Evolutionary conservation across 176 grass and related monocot genomes (phyloP), one percentile per base, ranked within the genome.

Genomic region (Eragrostis curvula): DNA sequence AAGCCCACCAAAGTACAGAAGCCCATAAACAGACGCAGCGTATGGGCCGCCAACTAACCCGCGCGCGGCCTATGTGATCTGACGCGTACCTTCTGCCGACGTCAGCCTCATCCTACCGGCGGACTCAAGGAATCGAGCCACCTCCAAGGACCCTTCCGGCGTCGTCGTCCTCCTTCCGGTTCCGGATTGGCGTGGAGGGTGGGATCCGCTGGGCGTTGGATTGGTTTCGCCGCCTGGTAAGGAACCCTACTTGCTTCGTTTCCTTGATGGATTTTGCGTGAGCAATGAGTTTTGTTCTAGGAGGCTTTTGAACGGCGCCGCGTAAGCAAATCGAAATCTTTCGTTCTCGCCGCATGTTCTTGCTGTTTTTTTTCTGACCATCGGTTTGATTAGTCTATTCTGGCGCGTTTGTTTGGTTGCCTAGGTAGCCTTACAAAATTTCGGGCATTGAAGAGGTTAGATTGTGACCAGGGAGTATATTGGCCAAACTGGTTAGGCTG

Each of bases 81-180:
- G 32, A 36, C 32, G 11, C 24, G 27, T 29, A 62, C 24, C 58
- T 62, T 10, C 25, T 14, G 24, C 58, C 58, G 24, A 62, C 58
- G 58, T 62, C 58, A 62, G 58, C 58, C 58, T 62, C 9, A 62
- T 62, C 58, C 58, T 62, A 28, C 58, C 58, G 58, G 58, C 27
- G 24, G 58, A 29, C 58, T 24, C 58, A 12, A 62, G 58, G 58
- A 1, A 29, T 62, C 58, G 58, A 62, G 58, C 24, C 58, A 27
- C 58, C 58, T 61, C 24, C 24, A 59, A 62, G 25, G 25, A 29
- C 58, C 58, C 24, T 28, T 62, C 25, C 24, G 25, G 10, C 58
- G 58, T 62, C 58, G 24, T 9, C 58, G 9, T 6, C 9, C 12
- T 0, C 58, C 58, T 5, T 10, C 24, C 4, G 23, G 10, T 11